Percentiles rank a stretch among this genome's conserved stretches.
Conservation (phyloP, 805 yeast genomes). For the Yarrowia divulgata region DNA sequence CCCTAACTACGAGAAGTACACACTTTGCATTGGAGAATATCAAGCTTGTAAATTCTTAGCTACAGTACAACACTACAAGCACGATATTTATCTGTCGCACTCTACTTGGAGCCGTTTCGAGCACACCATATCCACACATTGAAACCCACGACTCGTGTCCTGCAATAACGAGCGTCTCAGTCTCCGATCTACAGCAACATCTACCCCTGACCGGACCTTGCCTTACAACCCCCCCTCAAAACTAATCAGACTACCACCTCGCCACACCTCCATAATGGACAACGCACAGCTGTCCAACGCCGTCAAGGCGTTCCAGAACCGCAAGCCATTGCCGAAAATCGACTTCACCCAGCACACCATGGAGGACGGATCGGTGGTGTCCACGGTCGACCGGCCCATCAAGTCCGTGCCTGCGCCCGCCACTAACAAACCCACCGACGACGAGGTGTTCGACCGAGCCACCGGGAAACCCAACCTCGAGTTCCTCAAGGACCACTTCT, state of each 20-base stretch:
- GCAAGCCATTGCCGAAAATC: constrained; percentile 49
- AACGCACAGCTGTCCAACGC: constrained; percentile 46
- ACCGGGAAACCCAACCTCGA: constrained; percentile 73
- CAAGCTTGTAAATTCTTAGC: no score
- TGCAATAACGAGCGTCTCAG: not conserved
- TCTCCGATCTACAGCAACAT: not conserved
- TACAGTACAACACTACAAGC: no score
- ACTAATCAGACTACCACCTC: not conserved
- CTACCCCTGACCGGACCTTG: not conserved
- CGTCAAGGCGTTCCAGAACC: constrained; percentile 50
- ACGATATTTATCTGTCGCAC: no score
- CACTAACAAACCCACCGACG: constrained; percentile 66
- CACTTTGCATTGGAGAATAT: not conserved
- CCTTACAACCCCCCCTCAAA: not conserved
- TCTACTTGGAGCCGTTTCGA: no score
- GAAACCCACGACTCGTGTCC: no score
- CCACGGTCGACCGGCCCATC: constrained; percentile 66
- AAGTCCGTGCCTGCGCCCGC: constrained; percentile 72
- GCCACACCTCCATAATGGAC: constrained; percentile 52
- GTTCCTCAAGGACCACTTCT: constrained; percentile 75
- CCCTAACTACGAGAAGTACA: not conserved
- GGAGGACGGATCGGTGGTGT: constrained; percentile 64
- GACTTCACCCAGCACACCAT: constrained; percentile 58
- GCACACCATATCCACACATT: no score
- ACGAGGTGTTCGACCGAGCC: constrained; percentile 64